Percentiles rank a stretch among this genome's conserved stretches.
Conservation (phyloP, 176 grass and related monocot species). For the Leersia perrieri region DNA sequence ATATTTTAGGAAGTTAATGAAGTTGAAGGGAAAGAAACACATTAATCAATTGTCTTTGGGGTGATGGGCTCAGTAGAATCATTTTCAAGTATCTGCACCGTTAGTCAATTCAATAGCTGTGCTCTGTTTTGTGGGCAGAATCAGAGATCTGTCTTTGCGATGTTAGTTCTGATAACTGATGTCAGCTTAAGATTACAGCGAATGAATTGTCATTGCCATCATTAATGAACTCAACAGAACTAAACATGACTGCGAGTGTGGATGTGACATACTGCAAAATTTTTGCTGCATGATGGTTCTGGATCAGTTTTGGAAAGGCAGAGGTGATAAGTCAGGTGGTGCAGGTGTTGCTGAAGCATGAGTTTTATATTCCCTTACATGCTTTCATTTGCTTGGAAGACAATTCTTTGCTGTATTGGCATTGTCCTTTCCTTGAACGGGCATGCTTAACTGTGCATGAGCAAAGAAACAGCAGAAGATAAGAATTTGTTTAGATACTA, state of each 20-base stretch:
- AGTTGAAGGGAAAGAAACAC: constrained; percentile 32
- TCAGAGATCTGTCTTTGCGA: constrained; percentile 19
- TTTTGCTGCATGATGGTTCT: constrained; percentile 9
- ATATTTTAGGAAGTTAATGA: constrained; percentile 35
- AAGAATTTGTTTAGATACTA: constrained; percentile 29
- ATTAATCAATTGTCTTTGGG: constrained; percentile 38
- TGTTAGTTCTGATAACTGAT: constrained; percentile 33
- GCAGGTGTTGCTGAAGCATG: constrained; percentile 17
- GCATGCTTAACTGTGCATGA: constrained; percentile 17
- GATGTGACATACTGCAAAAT: constrained; percentile 3
- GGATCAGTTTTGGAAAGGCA: constrained; percentile 25
- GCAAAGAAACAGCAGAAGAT: not conserved
- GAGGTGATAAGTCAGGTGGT: constrained; percentile 22
- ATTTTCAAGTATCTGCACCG: constrained; percentile 5
- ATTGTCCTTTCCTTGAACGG: constrained; percentile 7
- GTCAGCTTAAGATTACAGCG: constrained; percentile 29
- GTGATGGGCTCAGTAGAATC: constrained; percentile 21
- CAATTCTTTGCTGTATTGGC: not conserved
- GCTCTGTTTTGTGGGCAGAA: constrained; percentile 35
- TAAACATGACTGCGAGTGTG: constrained; percentile 19
- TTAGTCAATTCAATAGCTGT: constrained; percentile 27
- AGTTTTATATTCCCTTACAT: not conserved
- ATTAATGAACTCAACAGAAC: constrained; percentile 26
- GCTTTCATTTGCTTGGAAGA: constrained; percentile 33
- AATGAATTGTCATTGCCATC: constrained; percentile 22